Evolutionary conservation across 108 stramenopile species (phyloP).

Genomic region (Conticribra guillardii): DNA sequence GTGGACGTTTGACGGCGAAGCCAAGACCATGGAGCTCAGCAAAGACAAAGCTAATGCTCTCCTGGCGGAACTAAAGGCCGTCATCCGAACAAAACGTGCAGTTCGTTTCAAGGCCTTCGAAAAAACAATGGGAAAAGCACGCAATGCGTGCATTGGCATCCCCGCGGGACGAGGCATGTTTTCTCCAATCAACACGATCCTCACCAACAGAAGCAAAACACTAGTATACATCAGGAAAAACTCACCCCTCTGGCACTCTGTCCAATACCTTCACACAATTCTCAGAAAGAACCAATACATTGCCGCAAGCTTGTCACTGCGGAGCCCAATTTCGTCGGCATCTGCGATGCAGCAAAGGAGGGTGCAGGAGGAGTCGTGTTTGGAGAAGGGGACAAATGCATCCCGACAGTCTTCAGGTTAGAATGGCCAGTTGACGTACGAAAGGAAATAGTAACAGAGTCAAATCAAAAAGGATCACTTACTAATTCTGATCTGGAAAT

Average conservation of each 20-base stretch:
- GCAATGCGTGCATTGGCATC: too few relatives aligned
- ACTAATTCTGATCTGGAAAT: constrained; percentile 53
- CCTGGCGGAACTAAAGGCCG: not conserved
- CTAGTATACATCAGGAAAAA: too few relatives aligned
- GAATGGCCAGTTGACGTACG: constrained; percentile 22
- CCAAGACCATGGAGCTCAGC: constrained; percentile 32
- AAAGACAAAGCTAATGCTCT: not conserved
- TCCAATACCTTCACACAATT: too few relatives aligned
- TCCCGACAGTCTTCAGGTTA: constrained; percentile 7
- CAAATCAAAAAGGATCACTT: constrained; percentile 40
- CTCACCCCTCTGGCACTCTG: too few relatives aligned
- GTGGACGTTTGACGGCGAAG: constrained; percentile 19
- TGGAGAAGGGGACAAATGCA: not conserved
- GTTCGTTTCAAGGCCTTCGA: not conserved
- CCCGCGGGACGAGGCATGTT: too few relatives aligned
- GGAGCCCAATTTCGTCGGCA: not conserved
- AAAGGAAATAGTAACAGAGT: constrained; percentile 11
- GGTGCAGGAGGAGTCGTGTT: constrained; percentile 3
- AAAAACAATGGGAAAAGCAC: too few relatives aligned
- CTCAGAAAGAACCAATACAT: not conserved
- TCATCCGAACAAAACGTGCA: not conserved
- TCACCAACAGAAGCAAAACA: too few relatives aligned
- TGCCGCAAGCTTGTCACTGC: not conserved
- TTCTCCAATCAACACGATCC: too few relatives aligned
- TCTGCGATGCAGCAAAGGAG: constrained; percentile 1